Percentiles rank a stretch among this genome's conserved stretches.
These are phyloP conservation scores for Cryptococcus sp. DNA, from an alignment of 1,284 basidiomycete genomes.

Conservation along the genomic window DNA sequence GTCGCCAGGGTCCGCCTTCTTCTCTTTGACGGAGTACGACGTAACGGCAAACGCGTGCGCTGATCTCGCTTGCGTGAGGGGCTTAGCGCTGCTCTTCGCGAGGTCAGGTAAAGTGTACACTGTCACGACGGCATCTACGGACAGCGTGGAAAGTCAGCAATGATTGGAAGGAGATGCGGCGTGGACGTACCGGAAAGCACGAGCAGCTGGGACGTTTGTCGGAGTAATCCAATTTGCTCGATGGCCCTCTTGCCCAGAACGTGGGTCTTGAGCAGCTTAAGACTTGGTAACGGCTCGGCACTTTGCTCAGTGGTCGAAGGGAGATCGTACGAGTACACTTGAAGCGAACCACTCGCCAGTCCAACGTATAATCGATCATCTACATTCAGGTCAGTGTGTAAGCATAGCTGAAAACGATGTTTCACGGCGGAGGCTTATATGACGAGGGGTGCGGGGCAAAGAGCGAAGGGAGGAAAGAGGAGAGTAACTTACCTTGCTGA, in stretches of 20 bases:
- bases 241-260: constrained; percentile 71
- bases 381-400: constrained; percentile 37
- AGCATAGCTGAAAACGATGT: neutral
- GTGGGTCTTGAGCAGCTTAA: constrained; percentile 67
- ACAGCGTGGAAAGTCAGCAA: constrained; percentile 1
- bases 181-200: constrained; percentile 70
- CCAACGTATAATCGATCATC: constrained; percentile 77
- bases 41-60: constrained; percentile 75
- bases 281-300: constrained; percentile 34
- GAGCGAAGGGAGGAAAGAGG: neutral
- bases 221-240: constrained; percentile 81
- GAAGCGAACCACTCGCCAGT: constrained; percentile 68
- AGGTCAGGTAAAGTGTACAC: constrained; percentile 64
- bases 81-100: constrained; percentile 64
- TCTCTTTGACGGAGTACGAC: constrained; percentile 24
- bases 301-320: constrained; percentile 18
- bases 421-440: neutral
- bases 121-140: constrained; percentile 49
- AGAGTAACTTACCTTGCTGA: constrained; percentile 35
- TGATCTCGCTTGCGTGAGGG: constrained; percentile 70
- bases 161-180: neutral
- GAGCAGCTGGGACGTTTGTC: constrained; percentile 77
- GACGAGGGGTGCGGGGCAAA: neutral
- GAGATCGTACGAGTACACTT: constrained; percentile 45
- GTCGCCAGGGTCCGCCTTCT: constrained; percentile 5